phyloP scores from a whole-genome alignment of 345 rosid species.

The Euclidium syriacum region DNA sequence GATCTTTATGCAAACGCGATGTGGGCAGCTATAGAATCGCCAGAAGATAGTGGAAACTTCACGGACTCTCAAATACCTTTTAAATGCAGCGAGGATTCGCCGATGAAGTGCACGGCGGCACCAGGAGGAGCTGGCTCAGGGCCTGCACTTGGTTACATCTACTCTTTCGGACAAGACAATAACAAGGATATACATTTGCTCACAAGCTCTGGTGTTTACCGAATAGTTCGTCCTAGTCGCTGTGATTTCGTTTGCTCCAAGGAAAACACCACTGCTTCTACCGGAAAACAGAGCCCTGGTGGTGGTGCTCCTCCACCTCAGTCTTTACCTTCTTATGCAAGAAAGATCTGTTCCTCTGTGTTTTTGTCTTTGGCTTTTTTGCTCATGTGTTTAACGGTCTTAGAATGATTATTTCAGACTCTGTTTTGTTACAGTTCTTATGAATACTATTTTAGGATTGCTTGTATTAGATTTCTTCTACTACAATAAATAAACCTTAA shows the following conservation, averaged over 20 bases:
- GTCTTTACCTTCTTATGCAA: conserved; percentile 40
- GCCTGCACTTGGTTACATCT: conserved; percentile 70
- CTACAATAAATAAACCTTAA: neutral
- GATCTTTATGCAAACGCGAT: conserved; percentile 63
- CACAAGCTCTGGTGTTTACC: conserved; percentile 67
- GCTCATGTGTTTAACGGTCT: neutral
- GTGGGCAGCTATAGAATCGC: conserved; percentile 74
- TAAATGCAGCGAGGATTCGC: conserved; percentile 62
- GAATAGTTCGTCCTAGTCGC: conserved; percentile 81
- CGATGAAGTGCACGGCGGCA: conserved; percentile 53
- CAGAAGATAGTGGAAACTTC: conserved; percentile 78
- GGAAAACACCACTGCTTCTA: conserved; percentile 48
- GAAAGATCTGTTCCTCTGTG: conserved; percentile 18
- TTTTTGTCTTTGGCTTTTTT: conserved; percentile 13
- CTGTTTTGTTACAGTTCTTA: neutral
- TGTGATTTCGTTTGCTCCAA: conserved; percentile 74
- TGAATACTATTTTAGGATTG: neutral
- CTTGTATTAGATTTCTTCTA: neutral
- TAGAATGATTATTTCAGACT: conserved; percentile 1
- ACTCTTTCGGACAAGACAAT: conserved; percentile 84
- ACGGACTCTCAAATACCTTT: conserved; percentile 51
- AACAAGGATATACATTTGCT: conserved; percentile 61
- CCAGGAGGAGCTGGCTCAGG: conserved; percentile 44
- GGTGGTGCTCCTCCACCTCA: conserved; percentile 26
- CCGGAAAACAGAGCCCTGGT: conserved; percentile 37